Conservation (phyloP, 1,139 yeast species). For the Blastobotrys elegans region DNA sequence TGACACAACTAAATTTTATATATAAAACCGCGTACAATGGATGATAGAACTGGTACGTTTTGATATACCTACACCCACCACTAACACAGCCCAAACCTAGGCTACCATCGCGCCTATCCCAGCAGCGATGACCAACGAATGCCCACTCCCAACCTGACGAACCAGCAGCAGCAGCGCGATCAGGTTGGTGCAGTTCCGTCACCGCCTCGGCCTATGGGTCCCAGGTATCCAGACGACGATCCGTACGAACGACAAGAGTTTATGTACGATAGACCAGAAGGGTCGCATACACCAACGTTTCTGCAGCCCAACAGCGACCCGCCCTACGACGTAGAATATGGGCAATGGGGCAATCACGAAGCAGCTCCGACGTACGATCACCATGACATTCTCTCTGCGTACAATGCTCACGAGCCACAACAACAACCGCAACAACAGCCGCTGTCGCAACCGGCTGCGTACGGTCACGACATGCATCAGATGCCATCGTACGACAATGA, state of each 20-base stretch:
- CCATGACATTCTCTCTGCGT: neutral
- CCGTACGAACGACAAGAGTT: conserved; percentile 11
- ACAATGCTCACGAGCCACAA: neutral
- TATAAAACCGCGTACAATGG: too few relatives aligned
- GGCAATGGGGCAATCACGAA: neutral
- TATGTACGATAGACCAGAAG: conserved; percentile 12
- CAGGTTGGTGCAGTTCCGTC: conserved; percentile 8
- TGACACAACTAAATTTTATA: too few relatives aligned
- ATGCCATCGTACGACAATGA: neutral
- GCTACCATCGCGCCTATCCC: neutral
- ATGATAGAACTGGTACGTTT: too few relatives aligned
- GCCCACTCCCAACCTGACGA: neutral
- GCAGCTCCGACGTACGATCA: neutral
- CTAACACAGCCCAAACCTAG: neutral
- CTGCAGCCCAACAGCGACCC: neutral
- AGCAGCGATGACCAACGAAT: neutral
- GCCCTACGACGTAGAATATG: neutral
- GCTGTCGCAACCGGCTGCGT: neutral
- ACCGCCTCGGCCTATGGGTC: conserved; percentile 5
- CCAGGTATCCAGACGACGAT: conserved; percentile 7
- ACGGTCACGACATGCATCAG: neutral
- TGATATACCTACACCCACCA: too few relatives aligned
- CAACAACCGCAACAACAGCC: neutral
- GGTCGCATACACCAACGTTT: conserved; percentile 6
- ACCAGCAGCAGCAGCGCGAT: neutral